phyloP scores from a whole-genome alignment of 176 grass and related monocot genomes.

The Musa itinerans region DNA sequence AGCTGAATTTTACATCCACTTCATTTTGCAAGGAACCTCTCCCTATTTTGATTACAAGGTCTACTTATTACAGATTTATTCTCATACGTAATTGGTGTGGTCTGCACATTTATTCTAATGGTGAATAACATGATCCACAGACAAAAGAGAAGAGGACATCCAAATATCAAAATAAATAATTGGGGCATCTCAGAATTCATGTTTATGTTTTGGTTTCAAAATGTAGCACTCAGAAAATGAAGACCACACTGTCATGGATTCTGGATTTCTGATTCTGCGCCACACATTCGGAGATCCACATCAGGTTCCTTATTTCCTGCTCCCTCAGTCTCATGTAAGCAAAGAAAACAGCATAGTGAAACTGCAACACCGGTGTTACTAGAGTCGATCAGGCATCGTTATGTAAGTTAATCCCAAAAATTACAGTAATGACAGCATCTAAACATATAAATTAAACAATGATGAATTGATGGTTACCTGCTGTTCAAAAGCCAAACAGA shows the following conservation, averaged over 20 bases:
- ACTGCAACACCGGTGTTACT: conserved; percentile 17
- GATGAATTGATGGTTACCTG: conserved; percentile 38
- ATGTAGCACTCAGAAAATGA: conserved; percentile 55
- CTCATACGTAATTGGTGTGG: too few relatives aligned
- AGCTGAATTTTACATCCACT: too few relatives aligned
- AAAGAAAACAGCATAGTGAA: conserved; percentile 94
- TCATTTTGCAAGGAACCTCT: too few relatives aligned
- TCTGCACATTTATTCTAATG: too few relatives aligned
- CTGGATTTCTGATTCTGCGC: conserved; percentile 89
- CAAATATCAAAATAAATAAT: not conserved
- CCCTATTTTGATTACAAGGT: too few relatives aligned
- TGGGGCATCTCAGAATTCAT: not conserved
- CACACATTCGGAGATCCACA: conserved; percentile 96
- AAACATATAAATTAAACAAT: too few relatives aligned
- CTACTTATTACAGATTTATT: too few relatives aligned
- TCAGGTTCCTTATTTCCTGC: conserved; percentile 94
- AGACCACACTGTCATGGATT: conserved; percentile 89
- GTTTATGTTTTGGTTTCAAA: not conserved
- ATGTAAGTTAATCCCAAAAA: not conserved
- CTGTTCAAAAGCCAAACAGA: conserved; percentile 84
- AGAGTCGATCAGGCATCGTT: not conserved
- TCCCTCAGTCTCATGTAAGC: conserved; percentile 85
- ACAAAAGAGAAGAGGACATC: not conserved
- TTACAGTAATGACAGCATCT: too few relatives aligned
- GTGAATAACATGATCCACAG: too few relatives aligned